Conservation (phyloP, 2,329 filamentous ascomycete species). For the Catunica adiposa region DNA sequence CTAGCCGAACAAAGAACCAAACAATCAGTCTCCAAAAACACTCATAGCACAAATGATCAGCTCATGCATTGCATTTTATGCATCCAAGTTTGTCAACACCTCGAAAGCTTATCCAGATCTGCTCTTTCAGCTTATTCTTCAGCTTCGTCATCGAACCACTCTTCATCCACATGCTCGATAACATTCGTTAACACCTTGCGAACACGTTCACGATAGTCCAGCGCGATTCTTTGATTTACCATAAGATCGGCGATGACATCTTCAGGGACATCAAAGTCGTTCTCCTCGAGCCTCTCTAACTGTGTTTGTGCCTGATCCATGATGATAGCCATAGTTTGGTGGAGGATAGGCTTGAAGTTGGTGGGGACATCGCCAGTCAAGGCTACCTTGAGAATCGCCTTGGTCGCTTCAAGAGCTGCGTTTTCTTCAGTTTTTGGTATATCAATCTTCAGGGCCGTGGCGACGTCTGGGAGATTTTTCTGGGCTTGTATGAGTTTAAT, state of each 20-base stretch:
- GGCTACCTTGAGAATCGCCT: constrained; percentile 8
- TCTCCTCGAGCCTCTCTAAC: constrained; percentile 30
- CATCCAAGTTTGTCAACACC: too few relatives aligned
- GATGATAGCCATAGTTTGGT: constrained; percentile 26
- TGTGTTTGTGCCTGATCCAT: constrained; percentile 28
- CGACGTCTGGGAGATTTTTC: background rate
- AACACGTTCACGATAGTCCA: constrained; percentile 33
- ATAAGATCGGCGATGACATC: constrained; percentile 25
- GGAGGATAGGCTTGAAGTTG: constrained; percentile 19
- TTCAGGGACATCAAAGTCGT: constrained; percentile 28
- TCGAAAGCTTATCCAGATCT: too few relatives aligned
- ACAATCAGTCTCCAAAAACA: too few relatives aligned
- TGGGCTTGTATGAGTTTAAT: constrained; percentile 31
- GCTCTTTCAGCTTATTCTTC: background rate
- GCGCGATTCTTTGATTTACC: constrained; percentile 30
- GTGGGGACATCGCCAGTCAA: constrained; percentile 16
- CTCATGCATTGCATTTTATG: too few relatives aligned
- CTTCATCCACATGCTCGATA: constrained; percentile 22
- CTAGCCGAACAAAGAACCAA: too few relatives aligned
- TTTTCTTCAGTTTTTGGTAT: constrained; percentile 3
- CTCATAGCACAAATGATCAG: too few relatives aligned
- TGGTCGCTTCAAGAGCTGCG: constrained; percentile 1
- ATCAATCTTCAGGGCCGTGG: constrained; percentile 14
- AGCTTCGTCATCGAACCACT: background rate
- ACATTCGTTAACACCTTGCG: constrained; percentile 30